A percentile compares a stretch with the other conserved stretches of the same genome.
Evolutionary conservation across 116 monocot genomes (phyloP).

Genomic region (Posidonia oceanica): DNA sequence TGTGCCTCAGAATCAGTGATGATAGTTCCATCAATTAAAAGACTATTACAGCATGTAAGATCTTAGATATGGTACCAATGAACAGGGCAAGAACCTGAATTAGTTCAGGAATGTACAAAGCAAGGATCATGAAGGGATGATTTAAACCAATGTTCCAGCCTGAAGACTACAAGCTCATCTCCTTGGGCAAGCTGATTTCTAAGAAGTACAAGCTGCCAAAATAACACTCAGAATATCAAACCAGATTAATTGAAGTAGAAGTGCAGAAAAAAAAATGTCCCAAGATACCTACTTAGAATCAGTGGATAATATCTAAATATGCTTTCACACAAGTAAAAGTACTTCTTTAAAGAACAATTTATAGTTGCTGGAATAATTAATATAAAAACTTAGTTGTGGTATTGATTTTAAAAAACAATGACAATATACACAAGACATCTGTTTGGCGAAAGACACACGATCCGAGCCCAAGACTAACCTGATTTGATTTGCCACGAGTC

Average conservation of each 20-base stretch:
- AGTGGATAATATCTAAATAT: too few relatives aligned
- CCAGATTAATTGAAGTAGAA: neutral
- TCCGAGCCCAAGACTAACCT: too few relatives aligned
- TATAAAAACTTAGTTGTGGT: too few relatives aligned
- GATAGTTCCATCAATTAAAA: conserved; percentile 1
- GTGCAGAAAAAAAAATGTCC: neutral
- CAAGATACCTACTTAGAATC: neutral
- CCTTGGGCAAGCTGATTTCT: conserved; percentile 85
- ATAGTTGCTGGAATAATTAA: too few relatives aligned
- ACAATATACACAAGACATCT: too few relatives aligned
- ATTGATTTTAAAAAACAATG: too few relatives aligned
- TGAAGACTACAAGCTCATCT: conserved; percentile 44
- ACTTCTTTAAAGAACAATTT: too few relatives aligned
- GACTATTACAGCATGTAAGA: neutral
- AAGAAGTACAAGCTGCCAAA: conserved; percentile 79
- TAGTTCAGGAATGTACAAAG: conserved; percentile 4
- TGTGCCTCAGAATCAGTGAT: neutral
- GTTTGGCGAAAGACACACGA: too few relatives aligned
- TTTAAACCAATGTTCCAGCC: neutral
- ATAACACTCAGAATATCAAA: conserved; percentile 4
- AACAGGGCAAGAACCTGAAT: neutral
- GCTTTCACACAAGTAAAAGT: too few relatives aligned
- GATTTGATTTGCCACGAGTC: too few relatives aligned
- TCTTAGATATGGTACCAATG: neutral
- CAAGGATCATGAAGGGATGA: neutral